A percentile compares a stretch with the other conserved stretches of the same genome.
Conservation (phyloP, 192 early-diverging fungal species). For the Coemansia javaensis region DNA sequence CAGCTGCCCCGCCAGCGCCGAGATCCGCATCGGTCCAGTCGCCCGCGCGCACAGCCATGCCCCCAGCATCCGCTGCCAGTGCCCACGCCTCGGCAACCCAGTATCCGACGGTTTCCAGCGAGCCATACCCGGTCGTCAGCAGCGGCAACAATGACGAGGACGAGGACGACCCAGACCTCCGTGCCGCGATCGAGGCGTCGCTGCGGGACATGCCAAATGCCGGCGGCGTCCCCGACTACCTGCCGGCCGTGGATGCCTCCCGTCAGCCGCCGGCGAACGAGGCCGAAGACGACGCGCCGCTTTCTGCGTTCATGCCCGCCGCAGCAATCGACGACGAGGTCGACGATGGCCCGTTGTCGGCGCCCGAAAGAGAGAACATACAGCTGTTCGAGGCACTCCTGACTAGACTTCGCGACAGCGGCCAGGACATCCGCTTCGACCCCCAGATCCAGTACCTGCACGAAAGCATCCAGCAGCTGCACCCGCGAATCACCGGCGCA, state of each 20-base stretch:
- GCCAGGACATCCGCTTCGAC: conserved; percentile 70
- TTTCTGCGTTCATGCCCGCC: conserved; percentile 38
- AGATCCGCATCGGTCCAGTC: neutral
- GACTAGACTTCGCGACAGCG: conserved; percentile 71
- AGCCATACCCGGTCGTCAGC: conserved; percentile 35
- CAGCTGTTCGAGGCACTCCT: conserved; percentile 84
- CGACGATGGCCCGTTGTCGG: conserved; percentile 58
- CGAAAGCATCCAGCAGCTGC: conserved; percentile 79
- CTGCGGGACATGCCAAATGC: conserved; percentile 53
- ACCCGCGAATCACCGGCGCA: conserved; percentile 72
- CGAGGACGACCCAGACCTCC: conserved; percentile 64
- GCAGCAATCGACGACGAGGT: conserved; percentile 21
- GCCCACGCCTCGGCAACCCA: conserved; percentile 5
- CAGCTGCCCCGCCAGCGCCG: neutral
- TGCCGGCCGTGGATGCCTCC: conserved; percentile 1
- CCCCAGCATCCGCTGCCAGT: neutral
- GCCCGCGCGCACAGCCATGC: neutral
- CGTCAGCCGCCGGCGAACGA: neutral
- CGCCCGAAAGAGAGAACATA: conserved; percentile 83
- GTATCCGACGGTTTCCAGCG: conserved; percentile 21
- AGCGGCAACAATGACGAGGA: conserved; percentile 41
- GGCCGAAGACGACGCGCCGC: conserved; percentile 8
- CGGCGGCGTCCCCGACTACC: conserved; percentile 21
- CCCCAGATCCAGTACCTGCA: conserved; percentile 79
- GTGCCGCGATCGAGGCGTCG: conserved; percentile 76